Evolutionary conservation across 495 filamentous ascomycete genomes (phyloP).

Genomic region (Penicillium lagena): DNA sequence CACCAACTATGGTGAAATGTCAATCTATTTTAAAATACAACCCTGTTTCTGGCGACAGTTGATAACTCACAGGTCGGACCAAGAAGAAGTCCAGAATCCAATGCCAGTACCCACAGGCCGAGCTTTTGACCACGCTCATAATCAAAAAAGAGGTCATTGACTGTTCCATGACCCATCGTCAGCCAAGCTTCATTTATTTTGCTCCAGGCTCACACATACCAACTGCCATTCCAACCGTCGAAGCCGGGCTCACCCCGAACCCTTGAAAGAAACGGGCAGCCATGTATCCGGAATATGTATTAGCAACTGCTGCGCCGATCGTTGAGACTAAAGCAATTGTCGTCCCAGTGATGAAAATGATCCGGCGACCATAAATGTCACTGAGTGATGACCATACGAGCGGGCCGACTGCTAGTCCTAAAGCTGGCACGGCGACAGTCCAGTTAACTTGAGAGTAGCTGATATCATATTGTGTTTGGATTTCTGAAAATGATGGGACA

Average conservation of each 20-base stretch:
- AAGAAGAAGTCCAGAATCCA: conserved; percentile 49
- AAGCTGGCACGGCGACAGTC: conserved; percentile 56
- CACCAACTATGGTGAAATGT: conserved; percentile 34
- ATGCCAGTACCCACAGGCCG: conserved; percentile 56
- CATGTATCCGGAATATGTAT: conserved; percentile 48
- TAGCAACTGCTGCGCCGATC: conserved; percentile 42
- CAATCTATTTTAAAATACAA: too few relatives aligned
- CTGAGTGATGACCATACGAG: conserved; percentile 52
- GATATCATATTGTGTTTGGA: conserved; percentile 44
- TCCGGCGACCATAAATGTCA: conserved; percentile 52
- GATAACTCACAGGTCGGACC: conserved; percentile 38
- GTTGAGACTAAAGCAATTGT: conserved; percentile 47
- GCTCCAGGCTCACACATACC: conserved; percentile 17
- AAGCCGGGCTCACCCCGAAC: conserved; percentile 51
- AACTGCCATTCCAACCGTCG: conserved; percentile 55
- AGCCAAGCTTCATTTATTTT: too few relatives aligned
- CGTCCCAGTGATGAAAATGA: conserved; percentile 50
- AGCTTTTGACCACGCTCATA: conserved; percentile 55
- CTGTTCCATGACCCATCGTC: conserved; percentile 1
- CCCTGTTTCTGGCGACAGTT: too few relatives aligned
- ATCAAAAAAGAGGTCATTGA: conserved; percentile 51
- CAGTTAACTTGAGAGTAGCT: conserved; percentile 52
- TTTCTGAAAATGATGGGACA: conserved; percentile 49
- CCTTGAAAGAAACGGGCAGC: conserved; percentile 57
- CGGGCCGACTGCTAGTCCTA: conserved; percentile 53